Conservation (phyloP, 345 rosid species). For the Salix caprea region DNA sequence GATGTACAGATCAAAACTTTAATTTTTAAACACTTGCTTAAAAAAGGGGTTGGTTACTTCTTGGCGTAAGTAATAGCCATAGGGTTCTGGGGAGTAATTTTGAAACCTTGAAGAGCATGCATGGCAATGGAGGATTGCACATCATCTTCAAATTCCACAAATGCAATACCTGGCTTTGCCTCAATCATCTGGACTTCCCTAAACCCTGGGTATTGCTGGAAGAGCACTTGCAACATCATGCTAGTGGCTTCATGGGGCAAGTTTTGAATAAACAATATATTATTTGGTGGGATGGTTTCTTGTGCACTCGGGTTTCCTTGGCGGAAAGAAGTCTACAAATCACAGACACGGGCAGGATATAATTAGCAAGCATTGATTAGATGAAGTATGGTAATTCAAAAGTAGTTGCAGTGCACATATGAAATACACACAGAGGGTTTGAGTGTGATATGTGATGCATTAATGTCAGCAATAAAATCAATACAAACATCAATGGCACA, state of each 20-base stretch:
- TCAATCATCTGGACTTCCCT: conserved; percentile 86
- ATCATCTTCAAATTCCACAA: conserved; percentile 85
- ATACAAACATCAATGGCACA: background rate
- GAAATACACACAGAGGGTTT: too few relatives aligned
- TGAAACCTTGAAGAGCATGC: conserved; percentile 89
- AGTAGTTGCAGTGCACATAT: too few relatives aligned
- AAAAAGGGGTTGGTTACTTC: conserved; percentile 37
- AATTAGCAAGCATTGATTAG: too few relatives aligned
- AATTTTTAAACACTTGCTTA: background rate
- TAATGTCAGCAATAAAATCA: background rate
- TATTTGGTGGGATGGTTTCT: conserved; percentile 71
- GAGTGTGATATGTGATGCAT: background rate
- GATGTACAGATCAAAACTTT: too few relatives aligned
- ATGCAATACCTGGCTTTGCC: conserved; percentile 94
- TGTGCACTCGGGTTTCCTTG: conserved; percentile 21
- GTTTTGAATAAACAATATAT: conserved; percentile 82
- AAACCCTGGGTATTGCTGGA: conserved; percentile 78
- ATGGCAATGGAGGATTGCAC: conserved; percentile 75
- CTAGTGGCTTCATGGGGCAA: conserved; percentile 82
- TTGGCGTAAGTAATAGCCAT: conserved; percentile 84
- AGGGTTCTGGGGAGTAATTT: conserved; percentile 77
- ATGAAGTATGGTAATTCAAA: too few relatives aligned
- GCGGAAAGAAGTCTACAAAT: too few relatives aligned
- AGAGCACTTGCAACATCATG: conserved; percentile 73
- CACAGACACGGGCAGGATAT: too few relatives aligned